Percentiles rank a stretch among this genome's conserved stretches.
Conservation (phyloP, 768 basidiomycete species). For the Russula sp. region DNA sequence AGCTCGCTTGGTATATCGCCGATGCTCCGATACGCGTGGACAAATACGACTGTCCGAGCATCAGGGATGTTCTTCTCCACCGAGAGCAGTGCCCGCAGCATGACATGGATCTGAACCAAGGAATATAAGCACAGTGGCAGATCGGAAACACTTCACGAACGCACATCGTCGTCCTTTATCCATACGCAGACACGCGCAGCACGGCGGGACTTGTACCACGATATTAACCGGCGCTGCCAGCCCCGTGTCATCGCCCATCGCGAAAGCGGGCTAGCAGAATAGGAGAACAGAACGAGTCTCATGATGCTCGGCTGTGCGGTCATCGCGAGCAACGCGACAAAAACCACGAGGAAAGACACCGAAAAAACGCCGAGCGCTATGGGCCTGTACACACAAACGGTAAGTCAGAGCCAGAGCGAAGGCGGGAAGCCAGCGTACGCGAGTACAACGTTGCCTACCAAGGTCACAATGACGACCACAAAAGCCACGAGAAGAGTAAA, state of each 20-base stretch:
- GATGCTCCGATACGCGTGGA: slow-evolving; percentile 21
- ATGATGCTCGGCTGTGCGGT: slow-evolving; percentile 16
- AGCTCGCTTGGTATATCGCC: slow-evolving; percentile 22
- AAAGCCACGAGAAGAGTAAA: slow-evolving; percentile 19
- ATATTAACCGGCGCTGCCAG: slow-evolving; percentile 12
- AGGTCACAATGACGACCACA: slow-evolving; percentile 16
- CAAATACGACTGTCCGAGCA: slow-evolving; percentile 21
- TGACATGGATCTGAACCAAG: slow-evolving; percentile 19
- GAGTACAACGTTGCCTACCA: slow-evolving; percentile 21
- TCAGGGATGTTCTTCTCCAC: slow-evolving; percentile 22
- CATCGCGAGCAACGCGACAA: slow-evolving; percentile 9
- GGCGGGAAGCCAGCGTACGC: slow-evolving; percentile 4
- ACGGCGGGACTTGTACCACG: slow-evolving; percentile 18
- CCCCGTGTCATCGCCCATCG: not conserved
- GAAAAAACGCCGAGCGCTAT: slow-evolving; percentile 20
- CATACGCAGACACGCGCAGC: slow-evolving; percentile 21
- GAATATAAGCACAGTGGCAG: not conserved
- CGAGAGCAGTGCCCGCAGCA: slow-evolving; percentile 21
- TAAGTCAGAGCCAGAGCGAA: not conserved
- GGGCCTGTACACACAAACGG: slow-evolving; percentile 9
- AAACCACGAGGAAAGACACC: slow-evolving; percentile 14
- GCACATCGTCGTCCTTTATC: slow-evolving; percentile 24
- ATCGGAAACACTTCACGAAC: not conserved
- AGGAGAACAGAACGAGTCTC: slow-evolving; percentile 7
- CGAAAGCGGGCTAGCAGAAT: slow-evolving; percentile 13